Evolutionary conservation across 106 monocot species (phyloP), one percentile per base, ranked within the genome.

Genomic region (Platanthera zijinensis): DNA sequence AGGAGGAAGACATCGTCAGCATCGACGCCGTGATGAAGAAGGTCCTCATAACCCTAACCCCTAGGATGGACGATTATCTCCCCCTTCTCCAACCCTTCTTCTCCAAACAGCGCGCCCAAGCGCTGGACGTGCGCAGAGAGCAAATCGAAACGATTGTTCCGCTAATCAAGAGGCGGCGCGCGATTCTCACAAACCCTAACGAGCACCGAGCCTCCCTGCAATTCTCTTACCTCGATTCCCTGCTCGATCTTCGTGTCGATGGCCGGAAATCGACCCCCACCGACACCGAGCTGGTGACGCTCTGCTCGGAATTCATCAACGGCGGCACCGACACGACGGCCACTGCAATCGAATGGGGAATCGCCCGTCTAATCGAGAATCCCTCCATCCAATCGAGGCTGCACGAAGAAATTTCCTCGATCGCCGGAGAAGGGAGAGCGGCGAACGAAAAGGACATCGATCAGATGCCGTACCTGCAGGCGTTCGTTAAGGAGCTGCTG

Each of bases 251-350:
- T 61, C 83, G 80, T 63, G 80, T 92, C 53, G 95, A 92, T 4
- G 95, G 92, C 52, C 77, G 84, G 25, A 59, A 76, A 25, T 76
- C 81, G 10, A n/a, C 84, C 2, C 90, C 94, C 18, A 84, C 83
- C 54, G 82, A 87, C 62, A 47, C 25, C 10, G 95, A 95, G 82
- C 79, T 95, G 1, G 88, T 95, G 61, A 85, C 88, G 0, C 90
- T 95, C 39, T 88, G 86, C 87, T 90, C 95, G 14, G 95, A 95
- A 82, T 84, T 95, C 72, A 62, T 95, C 81, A 95, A 95, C 72
- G 92, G 90, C 51, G 95, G 95, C 6, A 95, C 95, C 11, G 92
- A 95, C 86, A 95, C 95, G 53, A 95, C 95, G 5, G 92, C 95
- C 54, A 92, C 95, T 9, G 90, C 92, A 48, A 85, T 95, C 77